These are phyloP conservation scores for Sindora glabra DNA, from an alignment of 306 rosid genomes.

Conservation along the genomic window DNA sequence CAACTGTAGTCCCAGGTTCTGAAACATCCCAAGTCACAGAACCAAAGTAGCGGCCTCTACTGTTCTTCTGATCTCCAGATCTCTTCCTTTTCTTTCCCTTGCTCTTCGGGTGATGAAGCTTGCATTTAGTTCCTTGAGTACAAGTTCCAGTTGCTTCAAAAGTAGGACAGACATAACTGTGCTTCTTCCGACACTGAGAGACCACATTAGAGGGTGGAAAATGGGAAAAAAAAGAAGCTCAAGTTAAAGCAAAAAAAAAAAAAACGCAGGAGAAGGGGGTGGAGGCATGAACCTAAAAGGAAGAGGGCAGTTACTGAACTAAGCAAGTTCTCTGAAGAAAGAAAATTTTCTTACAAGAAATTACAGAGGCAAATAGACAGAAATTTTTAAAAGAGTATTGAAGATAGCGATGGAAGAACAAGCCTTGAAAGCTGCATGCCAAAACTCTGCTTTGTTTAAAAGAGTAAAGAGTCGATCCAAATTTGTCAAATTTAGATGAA, in stretches of 20 bases:
- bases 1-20: constrained; percentile 20
- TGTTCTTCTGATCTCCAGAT: constrained; percentile 34
- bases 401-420: no score
- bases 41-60: constrained; percentile 67
- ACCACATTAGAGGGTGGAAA: no score
- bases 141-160: constrained; percentile 86
- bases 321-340: neutral
- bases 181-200: constrained; percentile 86
- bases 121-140: constrained; percentile 60
- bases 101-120: constrained; percentile 78
- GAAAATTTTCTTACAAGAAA: neutral
- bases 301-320: neutral
- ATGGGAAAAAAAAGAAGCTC: no score
- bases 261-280: neutral
- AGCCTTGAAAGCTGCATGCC: no score
- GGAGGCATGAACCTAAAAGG: neutral
- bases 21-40: constrained; percentile 21
- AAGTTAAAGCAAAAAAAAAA: no score
- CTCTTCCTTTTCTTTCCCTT: constrained; percentile 74
- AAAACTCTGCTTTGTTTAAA: no score
- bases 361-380: neutral
- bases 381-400: no score
- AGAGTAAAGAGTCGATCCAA: no score
- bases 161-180: constrained; percentile 71
- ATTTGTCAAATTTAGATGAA: no score